These are phyloP conservation scores for Mortierella sp. DNA, from an alignment of 371 early-diverging fungal species.

Conservation along the genomic window DNA sequence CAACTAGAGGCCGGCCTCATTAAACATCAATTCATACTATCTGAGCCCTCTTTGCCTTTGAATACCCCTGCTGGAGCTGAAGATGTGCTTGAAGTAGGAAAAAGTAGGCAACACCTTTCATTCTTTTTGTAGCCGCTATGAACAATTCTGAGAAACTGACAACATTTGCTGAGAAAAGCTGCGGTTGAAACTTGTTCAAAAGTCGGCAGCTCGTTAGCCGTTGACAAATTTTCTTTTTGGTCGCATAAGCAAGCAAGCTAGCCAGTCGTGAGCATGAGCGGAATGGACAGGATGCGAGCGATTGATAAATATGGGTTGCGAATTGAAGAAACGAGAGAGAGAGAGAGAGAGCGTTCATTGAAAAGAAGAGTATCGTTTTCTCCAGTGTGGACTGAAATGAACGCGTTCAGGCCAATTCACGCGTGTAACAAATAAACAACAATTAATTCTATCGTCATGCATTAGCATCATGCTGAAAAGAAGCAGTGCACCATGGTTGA, in stretches of 20 bases:
- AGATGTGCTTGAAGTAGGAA: background rate
- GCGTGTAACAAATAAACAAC: too few species aligned
- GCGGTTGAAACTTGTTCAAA: background rate
- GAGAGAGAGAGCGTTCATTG: too few species aligned
- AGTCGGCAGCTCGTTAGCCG: background rate
- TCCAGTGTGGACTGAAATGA: too few species aligned
- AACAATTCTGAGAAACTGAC: background rate
- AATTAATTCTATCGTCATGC: too few species aligned
- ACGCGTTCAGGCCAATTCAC: too few species aligned
- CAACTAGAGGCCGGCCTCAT: background rate
- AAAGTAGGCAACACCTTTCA: too few species aligned
- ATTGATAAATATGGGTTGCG: background rate
- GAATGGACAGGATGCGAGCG: background rate
- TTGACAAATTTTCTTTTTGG: background rate
- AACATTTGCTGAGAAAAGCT: too few species aligned
- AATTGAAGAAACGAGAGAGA: background rate
- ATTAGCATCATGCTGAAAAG: too few species aligned
- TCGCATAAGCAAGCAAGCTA: background rate
- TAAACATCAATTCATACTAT: background rate
- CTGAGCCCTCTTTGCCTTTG: background rate
- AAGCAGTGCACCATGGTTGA: too few species aligned
- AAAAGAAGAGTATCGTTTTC: too few species aligned
- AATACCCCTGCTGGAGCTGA: background rate
- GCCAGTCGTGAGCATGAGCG: conserved; percentile 1
- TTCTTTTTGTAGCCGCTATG: background rate